Evolutionary conservation across 805 yeast species (phyloP).

Genomic region (Pichia heedii): DNA sequence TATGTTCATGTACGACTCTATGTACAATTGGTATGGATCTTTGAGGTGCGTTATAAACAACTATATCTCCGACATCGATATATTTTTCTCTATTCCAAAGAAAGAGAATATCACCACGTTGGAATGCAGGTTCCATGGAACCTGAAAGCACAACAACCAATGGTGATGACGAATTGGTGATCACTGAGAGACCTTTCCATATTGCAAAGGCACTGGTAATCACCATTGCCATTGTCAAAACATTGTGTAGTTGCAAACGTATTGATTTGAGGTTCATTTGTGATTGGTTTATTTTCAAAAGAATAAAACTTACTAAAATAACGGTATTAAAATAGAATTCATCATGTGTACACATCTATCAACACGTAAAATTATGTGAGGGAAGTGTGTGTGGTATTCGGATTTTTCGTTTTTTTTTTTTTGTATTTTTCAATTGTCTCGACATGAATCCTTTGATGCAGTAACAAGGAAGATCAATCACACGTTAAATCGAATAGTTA

Average conservation of each 20-base stretch:
- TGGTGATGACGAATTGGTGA: conserved; percentile 82
- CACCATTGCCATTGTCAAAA: conserved; percentile 66
- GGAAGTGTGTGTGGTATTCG: too few relatives aligned
- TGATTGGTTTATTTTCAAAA: too few relatives aligned
- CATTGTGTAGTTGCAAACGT: conserved; percentile 29
- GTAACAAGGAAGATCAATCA: too few relatives aligned
- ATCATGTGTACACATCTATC: too few relatives aligned
- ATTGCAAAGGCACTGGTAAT: conserved; percentile 84
- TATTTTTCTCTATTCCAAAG: conserved; percentile 74
- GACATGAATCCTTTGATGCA: too few relatives aligned
- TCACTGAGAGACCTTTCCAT: conserved; percentile 75
- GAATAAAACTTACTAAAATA: too few relatives aligned
- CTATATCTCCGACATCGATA: conserved; percentile 81
- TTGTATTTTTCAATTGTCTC: too few relatives aligned
- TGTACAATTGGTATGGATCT: conserved; percentile 94
- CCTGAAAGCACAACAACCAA: conserved; percentile 95
- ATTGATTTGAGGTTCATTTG: conserved; percentile 24
- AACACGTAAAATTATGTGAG: too few relatives aligned
- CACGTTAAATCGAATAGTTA: too few relatives aligned
- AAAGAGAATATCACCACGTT: conserved; percentile 89
- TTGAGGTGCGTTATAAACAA: conserved; percentile 77
- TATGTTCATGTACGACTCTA: conserved; percentile 84
- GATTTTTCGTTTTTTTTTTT: too few relatives aligned
- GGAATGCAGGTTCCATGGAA: conserved; percentile 99
- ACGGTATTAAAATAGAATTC: too few relatives aligned